Conservation (phyloP, 208 protist species). For the Tritrichomonas foetus region DNA sequence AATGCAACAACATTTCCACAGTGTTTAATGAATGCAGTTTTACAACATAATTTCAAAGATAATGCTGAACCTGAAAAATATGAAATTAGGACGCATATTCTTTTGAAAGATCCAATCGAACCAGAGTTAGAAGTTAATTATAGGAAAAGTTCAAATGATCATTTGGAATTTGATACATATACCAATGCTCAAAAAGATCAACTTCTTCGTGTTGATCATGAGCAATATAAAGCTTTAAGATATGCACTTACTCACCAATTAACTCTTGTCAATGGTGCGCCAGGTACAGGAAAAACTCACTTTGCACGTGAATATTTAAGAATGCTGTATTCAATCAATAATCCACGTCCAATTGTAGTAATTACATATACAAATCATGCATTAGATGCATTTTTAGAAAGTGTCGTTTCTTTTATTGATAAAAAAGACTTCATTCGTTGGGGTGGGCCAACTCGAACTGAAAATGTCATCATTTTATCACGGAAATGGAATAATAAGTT, state of each 20-base stretch:
- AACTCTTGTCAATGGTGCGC: neutral
- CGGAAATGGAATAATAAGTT: neutral
- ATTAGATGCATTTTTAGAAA: neutral
- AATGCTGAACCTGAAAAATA: neutral
- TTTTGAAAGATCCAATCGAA: neutral
- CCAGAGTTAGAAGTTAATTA: neutral
- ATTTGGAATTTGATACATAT: neutral
- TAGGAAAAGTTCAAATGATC: neutral
- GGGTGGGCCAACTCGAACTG: neutral
- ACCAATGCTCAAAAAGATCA: neutral
- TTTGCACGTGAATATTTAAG: neutral
- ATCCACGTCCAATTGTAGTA: neutral
- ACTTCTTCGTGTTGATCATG: neutral
- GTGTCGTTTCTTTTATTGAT: neutral
- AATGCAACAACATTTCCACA: neutral
- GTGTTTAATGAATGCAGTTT: neutral
- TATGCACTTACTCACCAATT: neutral
- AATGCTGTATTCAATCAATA: neutral
- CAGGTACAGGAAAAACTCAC: slow-evolving; percentile 30
- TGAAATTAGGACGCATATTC: neutral
- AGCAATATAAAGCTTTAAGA: neutral
- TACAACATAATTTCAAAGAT: neutral
- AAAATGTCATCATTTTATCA: neutral
- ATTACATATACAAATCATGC: neutral
- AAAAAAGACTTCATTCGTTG: neutral